Evolutionary conservation across 2,329 filamentous ascomycete species (phyloP).

Genomic region (Volutella citrinella): DNA sequence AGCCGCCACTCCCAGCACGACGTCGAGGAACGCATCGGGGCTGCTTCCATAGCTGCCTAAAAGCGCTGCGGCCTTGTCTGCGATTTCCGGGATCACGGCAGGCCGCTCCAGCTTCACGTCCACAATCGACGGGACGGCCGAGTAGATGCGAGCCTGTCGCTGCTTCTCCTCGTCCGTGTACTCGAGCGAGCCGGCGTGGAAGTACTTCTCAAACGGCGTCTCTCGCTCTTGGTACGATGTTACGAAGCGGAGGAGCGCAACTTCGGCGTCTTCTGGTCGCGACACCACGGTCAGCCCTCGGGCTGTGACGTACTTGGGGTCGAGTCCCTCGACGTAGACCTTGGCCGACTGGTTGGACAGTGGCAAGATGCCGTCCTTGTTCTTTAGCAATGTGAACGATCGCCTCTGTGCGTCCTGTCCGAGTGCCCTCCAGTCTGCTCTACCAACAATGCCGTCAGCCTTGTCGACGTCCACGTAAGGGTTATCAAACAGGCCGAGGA

Average conservation of each 20-base stretch:
- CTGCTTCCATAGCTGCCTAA: constrained; percentile 38
- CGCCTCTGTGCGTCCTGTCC: constrained; percentile 24
- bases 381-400: constrained; percentile 26
- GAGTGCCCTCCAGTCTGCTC: constrained; percentile 36
- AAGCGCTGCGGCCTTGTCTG: constrained; percentile 34
- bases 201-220: constrained; percentile 32
- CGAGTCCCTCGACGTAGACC: constrained; percentile 20
- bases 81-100: constrained; percentile 40
- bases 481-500: constrained; percentile 48
- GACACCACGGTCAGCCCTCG: constrained; percentile 28
- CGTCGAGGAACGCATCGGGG: constrained; percentile 39
- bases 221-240: constrained; percentile 32
- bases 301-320: constrained; percentile 12
- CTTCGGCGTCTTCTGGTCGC: constrained; percentile 37
- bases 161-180: constrained; percentile 27
- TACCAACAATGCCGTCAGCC: constrained; percentile 40
- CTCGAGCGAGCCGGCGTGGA: constrained; percentile 36
- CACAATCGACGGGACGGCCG: constrained; percentile 36
- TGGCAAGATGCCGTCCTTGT: constrained; percentile 19
- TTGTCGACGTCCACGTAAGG: constrained; percentile 44
- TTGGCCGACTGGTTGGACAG: constrained; percentile 10
- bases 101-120: constrained; percentile 41
- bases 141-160: constrained; percentile 31
- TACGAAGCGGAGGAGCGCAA: constrained; percentile 37
- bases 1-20: constrained; percentile 34